phyloP scores from a whole-genome alignment of 352 stramenopile species.

The Pythium periplocum region DNA sequence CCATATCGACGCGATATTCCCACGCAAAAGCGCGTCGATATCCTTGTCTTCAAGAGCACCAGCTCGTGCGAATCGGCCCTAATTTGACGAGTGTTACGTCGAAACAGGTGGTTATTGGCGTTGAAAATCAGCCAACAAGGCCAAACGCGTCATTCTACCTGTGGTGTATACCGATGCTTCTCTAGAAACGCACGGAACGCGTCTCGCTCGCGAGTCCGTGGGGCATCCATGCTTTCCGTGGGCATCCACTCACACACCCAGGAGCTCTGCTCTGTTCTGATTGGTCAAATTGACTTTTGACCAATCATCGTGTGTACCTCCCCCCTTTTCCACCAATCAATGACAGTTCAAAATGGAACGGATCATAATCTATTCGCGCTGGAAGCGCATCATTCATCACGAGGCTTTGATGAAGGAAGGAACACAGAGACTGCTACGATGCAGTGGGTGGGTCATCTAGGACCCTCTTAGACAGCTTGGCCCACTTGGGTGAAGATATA shows the following conservation, averaged over 20 bases:
- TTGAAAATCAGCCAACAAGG: background rate
- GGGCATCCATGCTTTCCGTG: conserved; percentile 12
- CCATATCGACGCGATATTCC: conserved; percentile 27
- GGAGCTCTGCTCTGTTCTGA: too few species aligned
- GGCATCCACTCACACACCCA: conserved; percentile 1
- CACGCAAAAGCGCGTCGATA: conserved; percentile 35
- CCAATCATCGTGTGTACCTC: background rate
- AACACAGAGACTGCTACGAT: too few species aligned
- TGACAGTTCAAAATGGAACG: conserved; percentile 11
- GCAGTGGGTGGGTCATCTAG: too few species aligned
- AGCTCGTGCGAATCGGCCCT: conserved; percentile 29
- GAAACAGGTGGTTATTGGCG: too few species aligned
- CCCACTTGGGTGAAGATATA: conserved; percentile 44
- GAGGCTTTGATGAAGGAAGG: too few species aligned
- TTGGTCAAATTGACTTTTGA: conserved; percentile 1
- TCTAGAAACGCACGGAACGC: conserved; percentile 37
- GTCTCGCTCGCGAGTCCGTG: conserved; percentile 24
- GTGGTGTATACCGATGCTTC: conserved; percentile 33
- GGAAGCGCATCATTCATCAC: too few species aligned
- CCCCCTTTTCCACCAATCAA: background rate
- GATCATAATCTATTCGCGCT: background rate
- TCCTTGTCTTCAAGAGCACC: conserved; percentile 32
- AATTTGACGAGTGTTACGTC: background rate
- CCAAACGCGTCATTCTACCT: conserved; percentile 13
- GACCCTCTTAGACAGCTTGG: too few species aligned